Conservation (phyloP, 768 basidiomycete genomes). For the Thelephora aurantiotincta region DNA sequence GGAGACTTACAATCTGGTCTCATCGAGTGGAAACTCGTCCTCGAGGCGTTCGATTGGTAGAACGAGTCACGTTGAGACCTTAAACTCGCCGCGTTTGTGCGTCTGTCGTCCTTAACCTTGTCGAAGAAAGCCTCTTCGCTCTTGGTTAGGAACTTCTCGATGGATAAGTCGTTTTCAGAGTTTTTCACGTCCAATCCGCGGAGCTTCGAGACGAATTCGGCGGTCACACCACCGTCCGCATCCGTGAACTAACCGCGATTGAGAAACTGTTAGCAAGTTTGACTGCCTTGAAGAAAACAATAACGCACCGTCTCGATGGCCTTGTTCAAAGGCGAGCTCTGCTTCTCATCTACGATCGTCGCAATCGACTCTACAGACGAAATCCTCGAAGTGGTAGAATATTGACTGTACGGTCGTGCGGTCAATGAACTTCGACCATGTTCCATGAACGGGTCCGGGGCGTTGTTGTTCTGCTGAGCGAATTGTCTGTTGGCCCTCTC, state of each 20-base stretch:
- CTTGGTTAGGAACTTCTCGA: slow-evolving; percentile 82
- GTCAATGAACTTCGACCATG: slow-evolving; percentile 9
- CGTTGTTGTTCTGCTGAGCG: slow-evolving; percentile 61
- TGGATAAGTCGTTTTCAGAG: slow-evolving; percentile 82
- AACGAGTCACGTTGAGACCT: slow-evolving; percentile 68
- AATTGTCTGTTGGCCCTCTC: slow-evolving; percentile 78
- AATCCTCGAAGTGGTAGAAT: slow-evolving; percentile 65
- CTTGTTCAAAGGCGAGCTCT: slow-evolving; percentile 84
- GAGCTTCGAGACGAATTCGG: slow-evolving; percentile 78
- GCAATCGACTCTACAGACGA: slow-evolving; percentile 87
- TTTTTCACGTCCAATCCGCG: slow-evolving; percentile 71
- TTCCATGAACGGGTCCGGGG: slow-evolving; percentile 81
- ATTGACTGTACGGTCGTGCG: slow-evolving; percentile 52
- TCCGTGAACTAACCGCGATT: slow-evolving; percentile 63
- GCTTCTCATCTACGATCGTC: slow-evolving; percentile 84
- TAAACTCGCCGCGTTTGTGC: slow-evolving; percentile 69
- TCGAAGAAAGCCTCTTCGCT: slow-evolving; percentile 92
- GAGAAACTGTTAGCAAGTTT: slow-evolving; percentile 2
- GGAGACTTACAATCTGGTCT: slow-evolving; percentile 57
- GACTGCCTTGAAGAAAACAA: background rate
- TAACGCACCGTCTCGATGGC: slow-evolving; percentile 68
- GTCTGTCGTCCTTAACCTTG: slow-evolving; percentile 76
- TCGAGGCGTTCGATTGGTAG: slow-evolving; percentile 43
- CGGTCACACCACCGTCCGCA: slow-evolving; percentile 82
- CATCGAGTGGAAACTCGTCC: slow-evolving; percentile 42